phyloP scores from a whole-genome alignment of 2,329 filamentous ascomycete genomes.

The Diaporthe australafricana region DNA sequence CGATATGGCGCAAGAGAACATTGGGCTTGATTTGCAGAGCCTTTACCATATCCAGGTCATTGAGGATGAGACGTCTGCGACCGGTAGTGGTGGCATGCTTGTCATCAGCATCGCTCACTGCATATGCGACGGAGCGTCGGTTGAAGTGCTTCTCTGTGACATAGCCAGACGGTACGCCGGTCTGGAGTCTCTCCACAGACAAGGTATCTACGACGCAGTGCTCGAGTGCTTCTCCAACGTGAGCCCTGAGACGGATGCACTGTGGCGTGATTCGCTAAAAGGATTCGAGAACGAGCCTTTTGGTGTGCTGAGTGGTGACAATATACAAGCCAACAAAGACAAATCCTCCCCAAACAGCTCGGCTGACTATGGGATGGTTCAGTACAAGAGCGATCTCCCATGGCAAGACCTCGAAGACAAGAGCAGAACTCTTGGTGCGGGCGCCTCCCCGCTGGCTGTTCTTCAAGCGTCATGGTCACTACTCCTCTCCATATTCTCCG shows the following conservation, averaged over 20 bases:
- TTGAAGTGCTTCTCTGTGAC: slow-evolving; percentile 48
- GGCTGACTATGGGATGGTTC: slow-evolving; percentile 28
- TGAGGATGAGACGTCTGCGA: slow-evolving; percentile 34
- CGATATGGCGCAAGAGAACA: slow-evolving; percentile 38
- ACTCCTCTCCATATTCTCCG: slow-evolving; percentile 47
- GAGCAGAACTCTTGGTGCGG: slow-evolving; percentile 41
- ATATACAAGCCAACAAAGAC: slow-evolving; percentile 31
- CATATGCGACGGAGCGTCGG: slow-evolving; percentile 50
- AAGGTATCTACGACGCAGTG: slow-evolving; percentile 36
- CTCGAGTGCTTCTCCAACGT: slow-evolving; percentile 37
- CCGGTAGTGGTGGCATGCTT: slow-evolving; percentile 34
- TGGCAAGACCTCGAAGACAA: slow-evolving; percentile 35
- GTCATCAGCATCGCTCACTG: slow-evolving; percentile 51
- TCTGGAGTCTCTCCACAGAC: slow-evolving; percentile 33
- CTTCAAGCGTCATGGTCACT: slow-evolving; percentile 51
- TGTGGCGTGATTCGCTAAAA: slow-evolving; percentile 35
- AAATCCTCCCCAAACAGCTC: not conserved
- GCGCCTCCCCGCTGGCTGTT: slow-evolving; percentile 46
- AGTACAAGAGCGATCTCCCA: slow-evolving; percentile 35
- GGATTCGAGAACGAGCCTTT: slow-evolving; percentile 42
- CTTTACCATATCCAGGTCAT: slow-evolving; percentile 41
- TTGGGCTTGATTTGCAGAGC: slow-evolving; percentile 40
- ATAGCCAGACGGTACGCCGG: slow-evolving; percentile 43
- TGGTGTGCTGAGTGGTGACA: slow-evolving; percentile 40
- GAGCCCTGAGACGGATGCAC: slow-evolving; percentile 33